Base-by-base conservation (phyloP, 2,329 filamentous ascomycete species). In the Botrytis deweyae region DNA sequence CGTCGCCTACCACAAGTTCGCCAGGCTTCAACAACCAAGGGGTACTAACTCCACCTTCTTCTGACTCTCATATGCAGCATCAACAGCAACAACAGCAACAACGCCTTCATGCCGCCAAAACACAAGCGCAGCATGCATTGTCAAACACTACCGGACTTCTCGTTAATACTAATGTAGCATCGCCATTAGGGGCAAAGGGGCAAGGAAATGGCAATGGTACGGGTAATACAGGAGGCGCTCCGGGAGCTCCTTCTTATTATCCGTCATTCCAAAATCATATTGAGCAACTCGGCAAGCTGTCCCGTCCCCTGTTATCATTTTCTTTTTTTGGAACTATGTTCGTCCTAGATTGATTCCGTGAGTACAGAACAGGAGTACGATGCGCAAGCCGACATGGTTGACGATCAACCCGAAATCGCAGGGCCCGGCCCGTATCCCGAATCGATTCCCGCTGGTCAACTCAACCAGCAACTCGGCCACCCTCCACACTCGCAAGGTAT, bases 301-400 rank as follows among this genome's bases (percentile, higher is more conserved):
- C 88, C 87, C 86, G 80, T 83, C 84, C 84, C 83, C 81, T 86
- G 82, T 82, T 81, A 80, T 72, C 70, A 68, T 78, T 81, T 80
- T 82, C 81, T 79, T 84, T 80, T 79, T 80, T 87, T 87, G 85
- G 87, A 88, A 85, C 86, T 89, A 82, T 90, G 87, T 88, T 86
- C 87, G 87, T 90, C 87, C 87, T 89, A 90, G 87, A 85, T 87
- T 86, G 76, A 92, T 88, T 87, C 82, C 84, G 83, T 90, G 84
- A 85, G 80, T 87, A 86, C 86, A 98, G 95, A 98, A 86, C 94
- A 97, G 88, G 95, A 98, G 86, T 98, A 98, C 85, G 95, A 98
- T 82, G 92, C 93, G 72, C 93, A 94, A 84, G 89, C 89, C 82
- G 94, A 95, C 80, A 93, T 97, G 87, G 90, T 97, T 82, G 95